Base-by-base conservation (phyloP, 805 yeast genomes). In the Schwanniomyces occidentalis region DNA sequence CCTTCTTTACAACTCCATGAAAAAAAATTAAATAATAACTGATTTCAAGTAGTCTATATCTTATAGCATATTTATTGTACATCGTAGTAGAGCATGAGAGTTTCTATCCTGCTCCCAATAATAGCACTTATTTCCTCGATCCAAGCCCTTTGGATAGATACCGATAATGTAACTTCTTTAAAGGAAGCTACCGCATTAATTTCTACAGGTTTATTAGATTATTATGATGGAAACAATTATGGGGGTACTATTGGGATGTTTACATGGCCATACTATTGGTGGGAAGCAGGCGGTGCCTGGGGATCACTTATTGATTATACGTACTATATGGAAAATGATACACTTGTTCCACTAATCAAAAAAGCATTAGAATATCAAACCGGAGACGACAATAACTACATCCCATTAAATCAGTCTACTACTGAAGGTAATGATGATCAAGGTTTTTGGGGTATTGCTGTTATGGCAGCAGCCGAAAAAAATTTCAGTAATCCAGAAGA, bases 361-460 rank as follows among this genome's bases (percentile, higher is more conserved):
- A 65, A 72, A 23, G 85, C 95, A 3, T 57, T 91, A 49, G 53
- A 76, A 33, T 80, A 77, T 52, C 98, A 91, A 61, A 76, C 78
- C 7, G 78, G 53, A 40, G 76, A 75, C 8, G 71, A 80, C 55
- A 66, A 78, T 65, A 82, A 91, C 62, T 93, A 80, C 61, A 80
- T 91, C 60, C 96, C 97, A 4, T 65, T 79, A 41, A 87, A 88
- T 59, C 96, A 90, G 62, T 78, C 90, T 8, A 80, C 89, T 22
- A 85, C 95, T 2, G 97, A 91, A 63, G 99, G 98, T 52, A 91
- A 91, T 56, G 99, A 91, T 71, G 98, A 91, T 69, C 98, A 91
- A 66, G 96, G 86, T 2, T 88, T 91, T 58, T 91, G 98, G 98
- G 98, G 96, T 4, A 70, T 93, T 41, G 84, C 95, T 1, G 95